Conservation (phyloP, 2,329 filamentous ascomycete genomes). For the Colletotrichum siamense region DNA sequence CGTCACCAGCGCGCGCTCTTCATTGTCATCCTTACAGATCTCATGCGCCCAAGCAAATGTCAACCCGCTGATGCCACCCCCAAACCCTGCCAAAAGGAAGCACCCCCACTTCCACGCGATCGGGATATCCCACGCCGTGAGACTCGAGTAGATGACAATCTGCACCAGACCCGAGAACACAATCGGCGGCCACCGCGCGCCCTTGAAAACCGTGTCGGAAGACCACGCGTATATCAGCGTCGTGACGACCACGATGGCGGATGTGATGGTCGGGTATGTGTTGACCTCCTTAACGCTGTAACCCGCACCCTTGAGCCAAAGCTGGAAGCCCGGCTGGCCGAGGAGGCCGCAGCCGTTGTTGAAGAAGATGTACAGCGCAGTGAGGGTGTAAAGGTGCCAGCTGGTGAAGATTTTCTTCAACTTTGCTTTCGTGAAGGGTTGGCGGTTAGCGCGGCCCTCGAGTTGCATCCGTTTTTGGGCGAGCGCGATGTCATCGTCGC, state of each 20-base stretch:
- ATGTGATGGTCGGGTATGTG: slow-evolving; percentile 64
- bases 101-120: slow-evolving; percentile 67
- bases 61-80: slow-evolving; percentile 50
- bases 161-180: slow-evolving; percentile 56
- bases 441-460: slow-evolving; percentile 49
- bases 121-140: slow-evolving; percentile 51
- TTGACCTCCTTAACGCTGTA: slow-evolving; percentile 51
- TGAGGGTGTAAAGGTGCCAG: slow-evolving; percentile 69
- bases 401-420: slow-evolving; percentile 65
- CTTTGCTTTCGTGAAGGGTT: slow-evolving; percentile 50
- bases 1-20: slow-evolving; percentile 71
- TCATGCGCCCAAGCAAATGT: slow-evolving; percentile 56
- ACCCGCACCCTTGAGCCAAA: slow-evolving; percentile 51
- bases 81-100: slow-evolving; percentile 58
- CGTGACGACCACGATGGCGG: slow-evolving; percentile 58
- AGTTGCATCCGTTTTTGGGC: slow-evolving; percentile 46
- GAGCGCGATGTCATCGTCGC: slow-evolving; percentile 39
- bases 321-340: slow-evolving; percentile 60
- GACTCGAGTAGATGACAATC: slow-evolving; percentile 42
- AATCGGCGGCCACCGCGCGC: slow-evolving; percentile 68
- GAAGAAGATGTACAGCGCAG: slow-evolving; percentile 66
- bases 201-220: slow-evolving; percentile 64
- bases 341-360: slow-evolving; percentile 59
- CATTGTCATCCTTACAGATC: slow-evolving; percentile 57
- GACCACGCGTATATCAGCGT: slow-evolving; percentile 71